A percentile compares a stretch with the other conserved stretches of the same genome.
Evolutionary conservation across 75 land plant genomes (phyloP).

Genomic region (Adiantum capillusveneris): DNA sequence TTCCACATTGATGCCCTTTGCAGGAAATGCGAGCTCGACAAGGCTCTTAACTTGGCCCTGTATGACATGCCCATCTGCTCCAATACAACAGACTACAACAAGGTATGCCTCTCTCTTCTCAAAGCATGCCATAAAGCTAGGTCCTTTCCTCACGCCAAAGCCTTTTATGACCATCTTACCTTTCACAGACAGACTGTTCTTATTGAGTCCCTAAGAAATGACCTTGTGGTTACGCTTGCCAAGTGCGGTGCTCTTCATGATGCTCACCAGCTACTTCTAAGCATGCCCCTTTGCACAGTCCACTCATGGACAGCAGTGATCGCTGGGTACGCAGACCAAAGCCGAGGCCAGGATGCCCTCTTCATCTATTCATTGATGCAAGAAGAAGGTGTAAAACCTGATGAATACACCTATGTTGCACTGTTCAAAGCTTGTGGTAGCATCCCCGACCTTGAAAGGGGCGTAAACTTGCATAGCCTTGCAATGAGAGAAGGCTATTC

Average conservation of each 20-base stretch:
- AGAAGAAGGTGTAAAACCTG: constrained; percentile 17
- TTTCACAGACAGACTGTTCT: too few species aligned
- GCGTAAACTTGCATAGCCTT: not conserved
- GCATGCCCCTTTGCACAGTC: constrained; percentile 15
- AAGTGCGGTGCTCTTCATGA: constrained; percentile 27
- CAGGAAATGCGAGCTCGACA: too few species aligned
- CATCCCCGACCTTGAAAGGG: not conserved
- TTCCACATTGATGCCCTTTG: too few species aligned
- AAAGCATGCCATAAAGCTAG: too few species aligned
- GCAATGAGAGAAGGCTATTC: not conserved
- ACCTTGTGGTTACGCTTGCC: constrained; percentile 3
- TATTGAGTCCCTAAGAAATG: too few species aligned
- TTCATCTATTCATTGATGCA: constrained; percentile 30
- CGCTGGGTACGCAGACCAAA: constrained; percentile 27
- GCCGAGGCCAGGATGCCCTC: constrained; percentile 30
- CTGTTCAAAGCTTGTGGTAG: constrained; percentile 2
- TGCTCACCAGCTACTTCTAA: constrained; percentile 17
- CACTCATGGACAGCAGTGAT: constrained; percentile 34
- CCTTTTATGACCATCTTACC: too few species aligned
- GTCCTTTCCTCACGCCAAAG: too few species aligned
- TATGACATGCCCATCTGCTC: too few species aligned
- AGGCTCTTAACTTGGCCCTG: too few species aligned
- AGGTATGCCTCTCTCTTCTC: too few species aligned
- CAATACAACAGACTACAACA: too few species aligned
- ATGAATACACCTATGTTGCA: constrained; percentile 1